A percentile compares a stretch with the other conserved stretches of the same genome.
phyloP scores from a whole-genome alignment of 2,329 filamentous ascomycete species.

The Phyllosticta citriasiana region DNA sequence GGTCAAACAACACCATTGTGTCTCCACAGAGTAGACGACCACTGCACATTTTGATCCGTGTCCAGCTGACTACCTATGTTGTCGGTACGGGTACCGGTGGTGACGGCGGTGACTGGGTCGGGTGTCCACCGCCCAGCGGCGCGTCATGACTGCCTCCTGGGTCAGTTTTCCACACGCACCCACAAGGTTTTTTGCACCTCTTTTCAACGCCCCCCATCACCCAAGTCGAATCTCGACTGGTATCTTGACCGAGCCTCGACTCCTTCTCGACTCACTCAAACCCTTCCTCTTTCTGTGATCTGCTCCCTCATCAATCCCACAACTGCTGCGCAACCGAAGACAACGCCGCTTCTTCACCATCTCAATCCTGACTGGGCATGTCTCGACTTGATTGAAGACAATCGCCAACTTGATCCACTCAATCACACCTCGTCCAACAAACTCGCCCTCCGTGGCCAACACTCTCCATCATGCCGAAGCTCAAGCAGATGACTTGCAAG shows the following conservation, averaged over 20 bases:
- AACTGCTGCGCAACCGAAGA: background rate
- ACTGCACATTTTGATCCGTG: background rate
- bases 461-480: slow-evolving; percentile 37
- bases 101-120: background rate
- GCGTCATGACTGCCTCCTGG: background rate
- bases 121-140: background rate
- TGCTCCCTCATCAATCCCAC: background rate
- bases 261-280: background rate
- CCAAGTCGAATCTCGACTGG: background rate
- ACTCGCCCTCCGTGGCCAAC: too few relatives aligned
- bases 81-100: background rate
- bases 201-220: background rate
- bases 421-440: background rate
- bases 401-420: background rate
- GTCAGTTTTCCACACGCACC: background rate
- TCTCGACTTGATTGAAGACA: background rate
- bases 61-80: background rate
- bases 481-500: slow-evolving; percentile 43
- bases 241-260: background rate
- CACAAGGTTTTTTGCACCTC: background rate
- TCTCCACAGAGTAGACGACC: too few relatives aligned
- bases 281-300: background rate
- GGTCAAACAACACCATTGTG: too few relatives aligned
- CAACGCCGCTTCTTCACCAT: background rate
- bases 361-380: background rate